Conservation (phyloP, 2,329 filamentous ascomycete species). For the Fusarium austroafricanum region DNA sequence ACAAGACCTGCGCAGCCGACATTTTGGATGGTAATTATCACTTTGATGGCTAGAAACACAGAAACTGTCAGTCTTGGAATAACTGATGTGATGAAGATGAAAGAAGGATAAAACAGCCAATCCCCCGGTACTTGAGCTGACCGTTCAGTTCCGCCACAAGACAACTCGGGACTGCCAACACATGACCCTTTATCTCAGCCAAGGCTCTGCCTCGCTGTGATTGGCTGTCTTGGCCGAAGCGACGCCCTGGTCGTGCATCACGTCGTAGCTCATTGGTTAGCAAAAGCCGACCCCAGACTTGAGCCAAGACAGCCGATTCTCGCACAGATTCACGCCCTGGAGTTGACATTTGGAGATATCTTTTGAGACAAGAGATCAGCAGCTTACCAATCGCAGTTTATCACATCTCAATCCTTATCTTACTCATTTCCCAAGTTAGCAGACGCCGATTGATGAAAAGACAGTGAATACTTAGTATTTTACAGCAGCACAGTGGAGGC, state of each 20-base stretch:
- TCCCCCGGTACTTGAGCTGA: conserved; percentile 22
- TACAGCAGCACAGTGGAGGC: neutral
- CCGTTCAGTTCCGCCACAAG: conserved; percentile 31
- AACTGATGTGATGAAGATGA: neutral
- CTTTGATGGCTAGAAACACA: too few relatives aligned
- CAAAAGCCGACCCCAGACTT: conserved; percentile 25
- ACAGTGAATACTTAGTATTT: too few relatives aligned
- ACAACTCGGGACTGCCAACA: conserved; percentile 7
- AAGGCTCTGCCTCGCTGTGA: conserved; percentile 2
- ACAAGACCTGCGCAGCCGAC: conserved; percentile 15
- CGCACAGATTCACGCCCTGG: conserved; percentile 12
- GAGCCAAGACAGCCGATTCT: conserved; percentile 6
- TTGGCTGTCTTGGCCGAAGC: conserved; percentile 23
- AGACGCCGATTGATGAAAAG: neutral
- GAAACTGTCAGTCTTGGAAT: neutral
- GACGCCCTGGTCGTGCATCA: conserved; percentile 15
- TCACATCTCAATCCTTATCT: neutral
- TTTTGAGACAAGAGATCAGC: neutral
- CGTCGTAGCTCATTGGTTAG: conserved; percentile 2
- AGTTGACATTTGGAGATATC: conserved; percentile 3
- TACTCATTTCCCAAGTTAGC: neutral
- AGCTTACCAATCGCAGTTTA: conserved; percentile 2
- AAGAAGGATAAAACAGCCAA: neutral
- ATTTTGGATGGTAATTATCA: neutral
- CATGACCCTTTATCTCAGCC: conserved; percentile 35